Evolutionary conservation across 345 rosid genomes (phyloP).

Genomic region (Citrus trifoliata): DNA sequence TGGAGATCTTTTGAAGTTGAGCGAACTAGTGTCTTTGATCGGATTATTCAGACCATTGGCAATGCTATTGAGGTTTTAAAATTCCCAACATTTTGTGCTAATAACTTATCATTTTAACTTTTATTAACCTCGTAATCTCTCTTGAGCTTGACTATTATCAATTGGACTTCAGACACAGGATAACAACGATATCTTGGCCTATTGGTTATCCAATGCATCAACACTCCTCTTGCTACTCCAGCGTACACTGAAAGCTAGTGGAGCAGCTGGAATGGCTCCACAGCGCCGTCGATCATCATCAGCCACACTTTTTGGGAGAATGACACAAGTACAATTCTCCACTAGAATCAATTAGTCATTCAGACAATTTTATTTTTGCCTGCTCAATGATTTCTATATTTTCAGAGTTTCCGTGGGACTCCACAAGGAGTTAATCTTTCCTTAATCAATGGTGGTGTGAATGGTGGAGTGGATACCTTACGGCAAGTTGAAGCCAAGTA

Average conservation of each 20-base stretch:
- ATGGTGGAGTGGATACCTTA: constrained; percentile 60
- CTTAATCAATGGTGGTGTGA: constrained; percentile 55
- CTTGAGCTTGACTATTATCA: constrained; percentile 18
- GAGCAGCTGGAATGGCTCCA: constrained; percentile 97
- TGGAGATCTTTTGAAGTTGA: constrained; percentile 99
- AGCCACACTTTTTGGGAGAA: constrained; percentile 89
- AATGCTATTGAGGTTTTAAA: constrained; percentile 79
- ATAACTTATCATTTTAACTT: background rate
- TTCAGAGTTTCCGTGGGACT: constrained; percentile 85
- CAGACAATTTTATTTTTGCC: constrained; percentile 10
- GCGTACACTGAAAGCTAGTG: constrained; percentile 87
- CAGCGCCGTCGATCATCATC: constrained; percentile 95
- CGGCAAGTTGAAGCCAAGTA: constrained; percentile 97
- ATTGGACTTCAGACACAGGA: constrained; percentile 66
- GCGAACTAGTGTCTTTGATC: constrained; percentile 83
- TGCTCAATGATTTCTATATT: constrained; percentile 17
- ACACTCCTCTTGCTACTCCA: constrained; percentile 91
- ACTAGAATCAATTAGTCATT: background rate
- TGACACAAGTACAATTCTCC: constrained; percentile 59
- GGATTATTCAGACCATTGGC: constrained; percentile 91
- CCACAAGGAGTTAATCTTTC: constrained; percentile 87
- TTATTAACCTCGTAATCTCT: background rate
- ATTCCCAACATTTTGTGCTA: constrained; percentile 2
- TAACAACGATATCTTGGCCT: constrained; percentile 78
- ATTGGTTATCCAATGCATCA: constrained; percentile 94